Evolutionary conservation across 345 rosid species (phyloP), one percentile per base, ranked within the genome.

Genomic region (Populus ilicifolia): DNA sequence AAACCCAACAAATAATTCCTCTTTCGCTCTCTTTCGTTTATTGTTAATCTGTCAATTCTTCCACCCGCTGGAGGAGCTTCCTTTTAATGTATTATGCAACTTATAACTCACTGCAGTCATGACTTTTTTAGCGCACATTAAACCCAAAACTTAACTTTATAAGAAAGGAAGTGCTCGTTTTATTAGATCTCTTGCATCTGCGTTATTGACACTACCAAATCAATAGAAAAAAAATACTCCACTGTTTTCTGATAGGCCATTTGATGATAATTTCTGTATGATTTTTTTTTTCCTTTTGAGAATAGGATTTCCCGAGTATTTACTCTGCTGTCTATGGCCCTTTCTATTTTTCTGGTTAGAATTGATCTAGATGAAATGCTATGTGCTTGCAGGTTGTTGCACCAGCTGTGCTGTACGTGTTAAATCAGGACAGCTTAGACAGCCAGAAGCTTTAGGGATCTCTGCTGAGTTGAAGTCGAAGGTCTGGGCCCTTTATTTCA

Each of bases 381-480:
- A 63, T 29, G 50, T 59, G 12, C 9, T 70, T 83, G 73, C 87
- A 95, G 98, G 99, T 83, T 95, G 99, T 74, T 95, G 99, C 75
- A 95, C 99, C 74, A 95, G 99, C 74, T 95, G 99, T 78, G 98
- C 99, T 0, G 99, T 95, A 13, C 97, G 99, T 65, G 85, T 92
- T 66, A 92, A 90, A 86, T 92, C 96, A 71, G 96, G 98, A 74
- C 77, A 92, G 78, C 73, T 95, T 75, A 85, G 89, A 81, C 99
- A 95, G 82, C 99, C 99, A 4, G 98, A 95, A 88, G 98, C 99
- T 11, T 85, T 95, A 18, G 98, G 98, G 75, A 95, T 95, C 80
- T 95, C 99, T 72, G 90, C 98, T 21, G 98, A 95, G 81, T 66
- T 95, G 39, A 95, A 89, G 84, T 86, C 89, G 0, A 89, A 95